Conservation (phyloP, 768 basidiomycete species). For the Multifurca ochricompacta region DNA sequence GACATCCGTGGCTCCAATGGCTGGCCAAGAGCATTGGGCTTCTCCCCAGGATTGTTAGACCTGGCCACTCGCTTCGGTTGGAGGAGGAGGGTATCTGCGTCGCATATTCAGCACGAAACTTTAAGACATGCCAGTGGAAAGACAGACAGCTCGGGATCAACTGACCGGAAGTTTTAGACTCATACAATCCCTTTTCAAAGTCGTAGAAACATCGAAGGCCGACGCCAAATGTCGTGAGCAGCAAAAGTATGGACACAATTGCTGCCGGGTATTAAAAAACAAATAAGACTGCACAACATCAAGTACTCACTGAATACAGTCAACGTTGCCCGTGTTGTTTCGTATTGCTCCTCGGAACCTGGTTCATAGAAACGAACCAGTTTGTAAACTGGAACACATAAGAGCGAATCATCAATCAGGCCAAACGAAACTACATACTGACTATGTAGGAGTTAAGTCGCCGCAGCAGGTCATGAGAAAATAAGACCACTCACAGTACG, state of each 20-base stretch:
- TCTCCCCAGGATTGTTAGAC: conserved; percentile 30
- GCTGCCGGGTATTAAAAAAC: conserved; percentile 35
- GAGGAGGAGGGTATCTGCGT: conserved; percentile 15
- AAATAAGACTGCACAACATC: neutral
- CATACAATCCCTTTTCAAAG: conserved; percentile 71
- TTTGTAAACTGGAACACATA: conserved; percentile 55
- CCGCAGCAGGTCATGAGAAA: neutral
- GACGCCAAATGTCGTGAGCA: conserved; percentile 66
- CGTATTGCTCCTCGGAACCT: conserved; percentile 43
- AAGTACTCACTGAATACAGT: conserved; percentile 68
- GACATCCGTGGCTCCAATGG: conserved; percentile 60
- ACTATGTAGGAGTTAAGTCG: conserved; percentile 6
- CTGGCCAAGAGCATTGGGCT: conserved; percentile 46
- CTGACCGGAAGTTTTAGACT: conserved; percentile 72
- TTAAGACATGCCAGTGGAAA: neutral
- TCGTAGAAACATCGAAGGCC: conserved; percentile 75
- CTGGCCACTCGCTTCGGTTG: neutral
- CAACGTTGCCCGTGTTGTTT: conserved; percentile 69
- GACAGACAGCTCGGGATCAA: conserved; percentile 25
- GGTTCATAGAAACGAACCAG: conserved; percentile 78
- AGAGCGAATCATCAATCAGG: neutral
- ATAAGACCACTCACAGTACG: conserved; percentile 53
- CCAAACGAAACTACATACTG: neutral
- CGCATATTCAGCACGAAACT: neutral
- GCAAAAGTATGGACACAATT: conserved; percentile 64